A percentile compares a stretch with the other conserved stretches of the same genome.
phyloP scores from a whole-genome alignment of 129 eudicot genomes.

The Lactuca saligna region DNA sequence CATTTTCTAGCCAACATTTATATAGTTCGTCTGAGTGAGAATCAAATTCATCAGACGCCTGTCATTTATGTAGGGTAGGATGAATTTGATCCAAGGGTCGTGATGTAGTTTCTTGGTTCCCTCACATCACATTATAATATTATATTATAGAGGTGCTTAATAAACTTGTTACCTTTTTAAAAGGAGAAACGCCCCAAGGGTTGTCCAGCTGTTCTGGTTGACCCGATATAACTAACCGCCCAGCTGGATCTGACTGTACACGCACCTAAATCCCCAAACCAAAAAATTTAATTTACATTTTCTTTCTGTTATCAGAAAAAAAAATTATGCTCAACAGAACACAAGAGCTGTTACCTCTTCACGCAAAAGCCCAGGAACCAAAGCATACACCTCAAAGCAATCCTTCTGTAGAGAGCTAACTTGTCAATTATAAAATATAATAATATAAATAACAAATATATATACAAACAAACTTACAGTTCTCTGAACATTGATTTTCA shows the following conservation, averaged over 20 bases:
- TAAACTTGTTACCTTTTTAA: constrained; percentile 59
- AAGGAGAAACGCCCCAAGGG: constrained; percentile 93
- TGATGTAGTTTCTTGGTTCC: too few relatives aligned
- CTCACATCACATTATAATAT: too few relatives aligned
- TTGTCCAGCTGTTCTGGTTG: constrained; percentile 87
- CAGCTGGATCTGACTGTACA: constrained; percentile 96
- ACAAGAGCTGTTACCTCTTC: constrained; percentile 63
- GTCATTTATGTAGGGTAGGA: neutral
- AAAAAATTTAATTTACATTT: neutral
- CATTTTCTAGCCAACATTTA: too few relatives aligned
- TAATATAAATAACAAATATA: neutral
- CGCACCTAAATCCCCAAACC: constrained; percentile 79
- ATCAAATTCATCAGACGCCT: too few relatives aligned
- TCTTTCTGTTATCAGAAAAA: neutral
- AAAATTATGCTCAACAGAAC: neutral
- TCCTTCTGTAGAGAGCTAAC: constrained; percentile 61
- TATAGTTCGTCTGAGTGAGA: too few relatives aligned
- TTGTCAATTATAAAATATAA: neutral
- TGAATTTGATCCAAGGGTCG: neutral
- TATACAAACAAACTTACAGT: constrained; percentile 53
- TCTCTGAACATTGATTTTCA: constrained; percentile 83
- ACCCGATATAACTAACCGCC: constrained; percentile 89
- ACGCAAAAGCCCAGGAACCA: constrained; percentile 96
- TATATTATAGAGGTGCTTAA: too few relatives aligned
- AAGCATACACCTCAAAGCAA: constrained; percentile 96